Base-by-base conservation (phyloP, 1,139 yeast genomes). In the Pichiaceae sp. region DNA sequence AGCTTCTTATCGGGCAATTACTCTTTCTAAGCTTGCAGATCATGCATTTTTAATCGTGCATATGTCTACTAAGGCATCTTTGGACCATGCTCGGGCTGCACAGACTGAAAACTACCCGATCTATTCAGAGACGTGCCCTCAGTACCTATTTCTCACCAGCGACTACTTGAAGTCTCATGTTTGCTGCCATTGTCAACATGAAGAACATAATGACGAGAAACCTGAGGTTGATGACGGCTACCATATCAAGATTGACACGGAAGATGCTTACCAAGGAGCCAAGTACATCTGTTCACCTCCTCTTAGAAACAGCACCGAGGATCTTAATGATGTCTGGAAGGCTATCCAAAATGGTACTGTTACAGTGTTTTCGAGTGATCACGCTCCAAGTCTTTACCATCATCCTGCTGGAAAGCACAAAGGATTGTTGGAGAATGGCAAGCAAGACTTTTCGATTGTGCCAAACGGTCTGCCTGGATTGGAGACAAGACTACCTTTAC, bases 261-360 rank as follows among this genome's bases (percentile, higher is more conserved):
- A 57, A 33, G 43, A 50, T 29, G 15, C 18, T 3, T 66, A 64
- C 42, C 65, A 61, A 47, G 70, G 72, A 2, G 72, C 74, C 12
- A 69, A 68, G 50, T 66, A 60, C 43, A 60, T 68, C 28, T 68
- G 73, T 46, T 68, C 72, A 6, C 74, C 74, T 0, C 74, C 74
- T 2, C 47, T 67, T 36, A 57, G 74, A 44, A 62, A 64, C 27
- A 49, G 58, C 15, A 51, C 51, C 17, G 44, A 48, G 30, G 67
- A 66, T 36, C 50, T 66, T 23, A 64, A 66, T 15, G 66, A 62
- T 16, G 62, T 68, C 21, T 68, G 74, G 74, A 57, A 53, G 32
- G 64, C 61, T 14, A 56, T 68, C 33, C 55, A 57, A 27, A 68
- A 68, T 42, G 74, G 74, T 7, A 66, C 72, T 1, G 64, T 68